Evolutionary conservation across 192 early-diverging fungal genomes (phyloP), one percentile per base, ranked within the genome.

Genomic region (Paraglomus brasilianum): DNA sequence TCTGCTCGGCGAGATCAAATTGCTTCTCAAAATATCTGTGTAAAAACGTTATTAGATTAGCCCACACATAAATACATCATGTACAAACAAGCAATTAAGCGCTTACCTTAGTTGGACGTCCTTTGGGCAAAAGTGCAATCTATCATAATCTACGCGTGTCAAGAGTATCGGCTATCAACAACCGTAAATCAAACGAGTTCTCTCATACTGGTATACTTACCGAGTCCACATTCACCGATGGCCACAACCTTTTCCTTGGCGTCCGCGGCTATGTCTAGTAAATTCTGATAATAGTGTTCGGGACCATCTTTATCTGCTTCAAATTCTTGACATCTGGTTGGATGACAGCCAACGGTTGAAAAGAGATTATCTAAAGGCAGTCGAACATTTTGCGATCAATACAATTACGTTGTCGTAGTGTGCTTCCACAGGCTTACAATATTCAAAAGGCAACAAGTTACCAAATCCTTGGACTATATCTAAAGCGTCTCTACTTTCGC

Each of bases 191-290:
- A n/a, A 45, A 30, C 11, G 43, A 15, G 13, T 19, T 8, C 56
- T 15, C 36, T 17, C 8, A 19, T 19, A 30, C 56, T 11, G 10
- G 7, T 36, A 15, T 72, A 14, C 39, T 74, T 78, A 85, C 83
- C 83, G 9, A 94, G 81, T 9, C 97, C 97, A 68, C 92, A 95
- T 70, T 98, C 97, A 40, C 97, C 97, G 71, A 98, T 84, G 2
- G 95, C 97, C 2, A 95, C 92, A 0, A 98, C 83, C 44, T 83
- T 82, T 53, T 73, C 79, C 17, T 73, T 72, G 22, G 80, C 75
- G 3, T 36, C 40, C 24, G 77, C 71, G 8, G 72, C 72, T 13
- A 87, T 62, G 6, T 78, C 68, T 42, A 81, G 76, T 21, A 91
- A 72, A 17, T 63, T 75, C 24, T 76, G 65, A 63, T 85, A 87